Conservation (phyloP, 2,329 filamentous ascomycete species). For the Geoglossum cookeanum region DNA sequence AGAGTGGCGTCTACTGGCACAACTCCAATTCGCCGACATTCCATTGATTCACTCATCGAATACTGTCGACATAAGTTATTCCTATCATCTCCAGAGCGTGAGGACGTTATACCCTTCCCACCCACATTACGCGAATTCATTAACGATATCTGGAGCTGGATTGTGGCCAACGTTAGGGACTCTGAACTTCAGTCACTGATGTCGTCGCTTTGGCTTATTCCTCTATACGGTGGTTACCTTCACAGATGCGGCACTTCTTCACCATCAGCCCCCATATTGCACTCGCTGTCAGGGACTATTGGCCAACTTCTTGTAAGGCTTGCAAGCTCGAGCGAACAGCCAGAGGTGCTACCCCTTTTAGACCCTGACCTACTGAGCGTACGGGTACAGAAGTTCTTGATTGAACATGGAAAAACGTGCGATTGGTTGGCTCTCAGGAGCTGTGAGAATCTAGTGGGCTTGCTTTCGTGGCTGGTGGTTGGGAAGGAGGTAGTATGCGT, state of each 20-base stretch:
- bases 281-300: not conserved
- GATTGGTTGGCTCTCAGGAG: not conserved
- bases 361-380: not conserved
- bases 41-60: not conserved
- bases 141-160: not conserved
- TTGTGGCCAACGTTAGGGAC: not conserved
- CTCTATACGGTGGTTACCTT: not conserved
- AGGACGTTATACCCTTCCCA: not conserved
- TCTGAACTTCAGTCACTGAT: not conserved
- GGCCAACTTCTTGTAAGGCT: not conserved
- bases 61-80: not conserved
- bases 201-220: not conserved
- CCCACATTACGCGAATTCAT: not conserved
- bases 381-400: not conserved
- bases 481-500: not conserved
- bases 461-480: not conserved
- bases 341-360: not conserved
- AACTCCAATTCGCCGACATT: not conserved
- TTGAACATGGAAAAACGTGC: not conserved
- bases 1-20: not conserved
- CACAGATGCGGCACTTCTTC: not conserved
- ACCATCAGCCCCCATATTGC: not conserved
- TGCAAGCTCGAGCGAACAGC: too few relatives aligned
- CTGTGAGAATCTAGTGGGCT: not conserved
- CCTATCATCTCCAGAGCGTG: too few relatives aligned